Conservation (phyloP, 495 filamentous ascomycete species). For the Ascobolus immersus region DNA sequence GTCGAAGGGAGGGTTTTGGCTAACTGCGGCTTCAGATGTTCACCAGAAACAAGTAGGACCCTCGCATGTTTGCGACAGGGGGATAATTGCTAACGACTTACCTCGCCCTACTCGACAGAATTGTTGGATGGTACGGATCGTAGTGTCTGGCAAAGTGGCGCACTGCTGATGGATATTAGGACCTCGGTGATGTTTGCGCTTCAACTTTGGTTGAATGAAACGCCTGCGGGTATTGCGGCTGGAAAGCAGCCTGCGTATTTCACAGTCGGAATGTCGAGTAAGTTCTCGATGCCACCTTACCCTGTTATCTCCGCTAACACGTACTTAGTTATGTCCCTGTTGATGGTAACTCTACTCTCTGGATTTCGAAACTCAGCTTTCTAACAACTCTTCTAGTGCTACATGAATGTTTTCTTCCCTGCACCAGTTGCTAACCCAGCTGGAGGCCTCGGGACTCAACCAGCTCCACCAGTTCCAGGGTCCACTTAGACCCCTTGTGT, state of each 20-base stretch:
- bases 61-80: not conserved
- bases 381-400: too few relatives aligned
- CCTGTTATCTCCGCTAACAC: too few relatives aligned
- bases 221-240: constrained; percentile 9
- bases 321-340: too few relatives aligned
- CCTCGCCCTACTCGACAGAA: not conserved
- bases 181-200: constrained; percentile 13
- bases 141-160: not conserved
- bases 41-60: constrained; percentile 13
- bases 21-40: constrained; percentile 9
- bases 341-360: too few relatives aligned
- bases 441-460: too few relatives aligned
- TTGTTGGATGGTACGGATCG: constrained; percentile 2
- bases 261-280: constrained; percentile 10
- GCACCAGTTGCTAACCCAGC: too few relatives aligned
- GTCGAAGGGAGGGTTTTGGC: not conserved
- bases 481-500: too few relatives aligned
- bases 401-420: too few relatives aligned
- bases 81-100: not conserved
- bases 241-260: constrained; percentile 16
- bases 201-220: constrained; percentile 15
- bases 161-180: constrained; percentile 2
- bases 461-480: too few relatives aligned
- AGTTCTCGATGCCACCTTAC: too few relatives aligned
- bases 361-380: too few relatives aligned